Base-by-base conservation (phyloP, 2,329 filamentous ascomycete species). In the Truncatella angustata region DNA sequence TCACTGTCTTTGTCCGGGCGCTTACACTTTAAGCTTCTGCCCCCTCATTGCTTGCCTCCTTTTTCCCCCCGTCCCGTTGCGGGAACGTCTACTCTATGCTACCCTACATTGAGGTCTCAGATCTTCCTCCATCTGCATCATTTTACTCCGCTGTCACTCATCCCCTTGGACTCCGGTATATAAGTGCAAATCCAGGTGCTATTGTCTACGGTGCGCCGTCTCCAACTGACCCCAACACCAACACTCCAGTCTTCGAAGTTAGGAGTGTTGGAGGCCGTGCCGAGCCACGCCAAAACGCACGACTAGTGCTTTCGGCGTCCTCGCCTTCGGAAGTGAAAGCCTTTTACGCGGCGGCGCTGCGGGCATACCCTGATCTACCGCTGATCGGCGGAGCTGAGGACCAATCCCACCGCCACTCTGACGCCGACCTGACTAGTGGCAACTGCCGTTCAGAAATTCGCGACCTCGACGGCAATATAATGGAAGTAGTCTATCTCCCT, bases 101-200 rank as follows among this genome's bases (percentile, higher is more conserved):
- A 56, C 79, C 81, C 45, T 75, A 76, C 57, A 64, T 84, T 58
- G 76, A 82, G 65, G 91, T 96, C 64, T 86, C 85, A 55, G 86
- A 92, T 69, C 82, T 96, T 50, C 83, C 90, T 50, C 84, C 86
- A 32, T 88, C 91, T 3, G 84, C 87, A 46, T 94, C 90, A 6
- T 96, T 95, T 75, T 96, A 91, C 70, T 82, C 91, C 20, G 82
- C 88, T 56, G 79, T 91, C 58, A 79, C 90, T 6, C 89, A 93
- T 60, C 87, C 90, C 3, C 78, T 96, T 20, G 88, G 88, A 34
- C 85, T 95, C 56, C 80, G 80, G 55, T 95, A 85, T 66, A 79
- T 90, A 56, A 71, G 69, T 46, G 63, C 71, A 42, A 66, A 61
- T 54, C 58, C 62, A 20, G 60, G 68, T 4, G 71, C 69, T 18